Evolutionary conservation across 2,329 filamentous ascomycete species (phyloP).

Genomic region (Cyphellophora europaea): DNA sequence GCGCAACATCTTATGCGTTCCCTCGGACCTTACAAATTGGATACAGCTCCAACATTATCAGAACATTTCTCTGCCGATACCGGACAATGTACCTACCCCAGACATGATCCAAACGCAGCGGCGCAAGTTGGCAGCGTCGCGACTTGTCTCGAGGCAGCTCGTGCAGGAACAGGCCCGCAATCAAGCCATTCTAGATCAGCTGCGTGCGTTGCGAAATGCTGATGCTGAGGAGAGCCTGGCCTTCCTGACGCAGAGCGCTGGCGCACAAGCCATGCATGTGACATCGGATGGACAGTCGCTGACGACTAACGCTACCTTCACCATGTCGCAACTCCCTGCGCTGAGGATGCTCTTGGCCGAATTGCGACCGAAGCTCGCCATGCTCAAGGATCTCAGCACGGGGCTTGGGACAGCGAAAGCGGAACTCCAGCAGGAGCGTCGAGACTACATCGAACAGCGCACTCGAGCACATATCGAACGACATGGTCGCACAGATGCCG

Average conservation of each 20-base stretch:
- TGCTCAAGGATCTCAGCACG: slow-evolving; percentile 23
- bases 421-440: slow-evolving; percentile 59
- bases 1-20: slow-evolving; percentile 70
- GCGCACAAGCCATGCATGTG: slow-evolving; percentile 38
- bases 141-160: slow-evolving; percentile 62
- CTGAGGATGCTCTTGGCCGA: slow-evolving; percentile 61
- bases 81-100: slow-evolving; percentile 43
- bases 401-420: slow-evolving; percentile 29
- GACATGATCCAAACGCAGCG: slow-evolving; percentile 65
- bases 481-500: slow-evolving; percentile 20
- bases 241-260: slow-evolving; percentile 44
- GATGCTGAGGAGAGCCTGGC: slow-evolving; percentile 34
- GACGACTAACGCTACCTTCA: slow-evolving; percentile 52
- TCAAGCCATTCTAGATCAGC: slow-evolving; percentile 55
- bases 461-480: slow-evolving; percentile 67
- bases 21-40: slow-evolving; percentile 64
- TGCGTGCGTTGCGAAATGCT: slow-evolving; percentile 46
- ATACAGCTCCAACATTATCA: slow-evolving; percentile 73
- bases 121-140: slow-evolving; percentile 67
- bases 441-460: slow-evolving; percentile 75
- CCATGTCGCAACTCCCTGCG: slow-evolving; percentile 72
- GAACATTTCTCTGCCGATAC: slow-evolving; percentile 20
- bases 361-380: slow-evolving; percentile 55
- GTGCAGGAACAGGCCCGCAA: slow-evolving; percentile 63
- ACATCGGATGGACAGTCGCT: slow-evolving; percentile 29